Base-by-base conservation (phyloP, 208 protist genomes). In the Acanthamoeba comandoni region DNA sequence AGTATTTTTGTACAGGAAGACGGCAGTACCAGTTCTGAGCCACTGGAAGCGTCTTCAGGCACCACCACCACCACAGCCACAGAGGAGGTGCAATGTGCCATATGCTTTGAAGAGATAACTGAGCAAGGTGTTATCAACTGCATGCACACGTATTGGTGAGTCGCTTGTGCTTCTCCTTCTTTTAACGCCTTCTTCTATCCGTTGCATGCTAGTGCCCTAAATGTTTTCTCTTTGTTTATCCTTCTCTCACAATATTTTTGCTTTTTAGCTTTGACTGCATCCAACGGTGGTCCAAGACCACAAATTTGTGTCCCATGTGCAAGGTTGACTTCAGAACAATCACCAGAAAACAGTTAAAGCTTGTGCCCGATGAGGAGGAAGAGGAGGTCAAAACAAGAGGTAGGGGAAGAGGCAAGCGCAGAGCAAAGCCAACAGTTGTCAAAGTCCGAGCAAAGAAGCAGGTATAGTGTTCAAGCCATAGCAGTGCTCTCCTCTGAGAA, bases 251-350 rank as follows among this genome's bases (percentile, higher is more conserved):
- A 53, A 57, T 15, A 43, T 5, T 43, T 43, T 43, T 43, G 35
- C 35, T 43, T 43, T 80, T 80, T 19, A 62, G 71, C 24, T 80
- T 80, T 48, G 15, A 5, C 11, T 80, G 71, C 71, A 80, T 80
- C 71, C 71, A 58, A 22, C 71, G 71, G 51, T 80, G 71, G 71
- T 80, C 71, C 35, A 80, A 80, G 71, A 53, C 58, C n/a, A 48
- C 71, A 7, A 80, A 80, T 31, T 35, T 53, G 71, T 80, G 71
- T 31, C 71, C 71, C 48, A 80, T 57, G 71, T 80, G 71, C 71
- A 80, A 80, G 71, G 71, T 31, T 26, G 71, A 52, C 71, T 80
- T 80, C 49, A 48, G 2, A 13, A 80, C 43, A 22, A 80, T 80
- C 71, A 58, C 71, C 8, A 48, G 71, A 19, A 48, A 15, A 13